Base-by-base conservation (phyloP, 106 monocot genomes). In the Platanthera guangdongensis region DNA sequence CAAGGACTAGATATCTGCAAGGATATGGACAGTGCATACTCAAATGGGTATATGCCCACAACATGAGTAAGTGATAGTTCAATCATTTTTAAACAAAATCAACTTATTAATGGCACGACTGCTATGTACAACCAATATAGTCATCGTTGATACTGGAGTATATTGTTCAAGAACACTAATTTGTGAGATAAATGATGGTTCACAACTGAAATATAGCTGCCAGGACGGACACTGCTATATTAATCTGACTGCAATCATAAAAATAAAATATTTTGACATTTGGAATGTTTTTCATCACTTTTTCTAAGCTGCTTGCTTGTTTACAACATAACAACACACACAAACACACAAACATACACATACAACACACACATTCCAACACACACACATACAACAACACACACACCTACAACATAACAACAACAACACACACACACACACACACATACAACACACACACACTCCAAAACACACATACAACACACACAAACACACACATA, bases 41-140 rank as follows among this genome's bases (percentile, higher is more conserved):
- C 74, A 46, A 22, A 88, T 88, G 63, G 87, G 87, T 50, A 77
- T 88, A 32, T 84, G 87, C 45, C 87, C 87, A 16, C 87, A 88
- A 69, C 75, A 88, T 10, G 84, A 88, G 87, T 88, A 82, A 68
- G 83, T 50, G 22, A 7, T 48, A 70, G n/a, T 48, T 48, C 16
- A 47, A 14, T n/a, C 47, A 8, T 15, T 25, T 70, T 70, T 6
- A 8, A 70, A 16, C 32, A 47, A 48, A 13, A 70, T 47, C 47
- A 70, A 70, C 70, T 47, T 47, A 70, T 70, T 70, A 65, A 11
- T 53, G 8, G 52, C 13, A 53, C 22, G 25, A 21, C 21, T 22
- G 19, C 9, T 62, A 22, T 21, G 18, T 10, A 5, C 57, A 59
- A 16, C n/a, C n/a, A 16, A 25, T 13, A 52, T 52, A 11, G 52